Evolutionary conservation across 164 flowering plant genomes (phyloP), one percentile per base, ranked within the genome.

Genomic region (Magnolia changhungtana): DNA sequence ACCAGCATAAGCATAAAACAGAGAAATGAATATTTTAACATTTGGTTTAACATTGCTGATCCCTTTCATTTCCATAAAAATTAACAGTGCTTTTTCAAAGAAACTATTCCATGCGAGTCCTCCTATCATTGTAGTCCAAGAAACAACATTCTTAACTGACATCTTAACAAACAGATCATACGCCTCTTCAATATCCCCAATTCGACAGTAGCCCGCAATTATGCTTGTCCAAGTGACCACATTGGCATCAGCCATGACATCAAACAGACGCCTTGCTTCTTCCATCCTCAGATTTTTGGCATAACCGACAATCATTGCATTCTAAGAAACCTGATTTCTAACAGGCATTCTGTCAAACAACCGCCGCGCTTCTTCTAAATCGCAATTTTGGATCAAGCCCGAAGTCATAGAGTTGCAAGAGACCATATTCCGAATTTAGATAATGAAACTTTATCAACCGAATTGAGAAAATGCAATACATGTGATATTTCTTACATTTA

Each of bases 121-220:
- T 21, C 89, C 81, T 51, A 90, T 87, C 90, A 92, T 92, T 20
- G 91, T 92, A 0, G 93, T 92, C 90, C 91, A 90, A 63, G 92
- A 89, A 31, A 92, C 88, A 29, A 85, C 73, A 83, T 88, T 89
- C 82, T 82, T 85, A 50, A 77, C 81, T 0, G 93, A 92, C 90
- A 88, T 87, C 64, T 64, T 78, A 51, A 45, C 49, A 78, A 91
- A 91, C 70, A 90, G 71, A 9, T 49, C 52, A 82, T 83, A 85
- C 8, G 82, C 96, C 58, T 84, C 88, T 19, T 82, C 77, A 19
- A 91, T 84, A 29, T 86, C 74, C 27, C 92, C 90, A 23, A 29
- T 69, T 74, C 90, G 85, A 79, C 89, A 83, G 79, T 89, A 90
- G 65, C 96, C 91, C 0, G 85, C 55, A 23, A 90, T 75, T 84